Percentiles rank a stretch among this genome's conserved stretches.
phyloP scores from a whole-genome alignment of 148 eudicot species.

The Vaccinium myrtillus region DNA sequence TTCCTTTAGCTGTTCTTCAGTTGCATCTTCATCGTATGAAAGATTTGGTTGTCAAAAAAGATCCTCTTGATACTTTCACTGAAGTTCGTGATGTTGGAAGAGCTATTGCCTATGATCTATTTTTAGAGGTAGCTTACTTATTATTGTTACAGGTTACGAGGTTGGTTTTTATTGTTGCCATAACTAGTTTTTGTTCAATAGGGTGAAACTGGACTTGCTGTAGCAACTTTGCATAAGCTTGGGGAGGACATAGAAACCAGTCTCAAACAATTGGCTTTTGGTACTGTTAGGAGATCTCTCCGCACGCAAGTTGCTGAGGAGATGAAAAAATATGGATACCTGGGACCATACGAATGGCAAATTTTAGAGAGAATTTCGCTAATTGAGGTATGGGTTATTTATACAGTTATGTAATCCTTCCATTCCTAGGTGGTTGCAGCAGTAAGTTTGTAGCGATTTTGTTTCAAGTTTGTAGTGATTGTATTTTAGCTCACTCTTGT shows the following conservation, averaged over 20 bases:
- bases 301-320: constrained; percentile 70
- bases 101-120: constrained; percentile 85
- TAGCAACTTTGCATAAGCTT: constrained; percentile 83
- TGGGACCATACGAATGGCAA: constrained; percentile 71
- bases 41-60: constrained; percentile 44
- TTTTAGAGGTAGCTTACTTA: constrained; percentile 60
- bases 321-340: constrained; percentile 66
- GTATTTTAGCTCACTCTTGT: constrained; percentile 31
- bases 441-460: constrained; percentile 11
- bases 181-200: constrained; percentile 38
- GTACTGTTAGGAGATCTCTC: constrained; percentile 78
- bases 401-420: constrained; percentile 8
- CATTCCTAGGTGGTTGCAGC: constrained; percentile 9
- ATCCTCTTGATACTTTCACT: constrained; percentile 68
- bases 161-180: constrained; percentile 14
- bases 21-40: constrained; percentile 72
- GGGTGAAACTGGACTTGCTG: constrained; percentile 89
- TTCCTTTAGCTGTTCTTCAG: constrained; percentile 94
- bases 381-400: constrained; percentile 64
- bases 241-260: constrained; percentile 88
- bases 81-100: constrained; percentile 92
- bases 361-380: constrained; percentile 67
- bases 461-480: background rate
- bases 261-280: constrained; percentile 81
- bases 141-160: constrained; percentile 14